A percentile compares a stretch with the other conserved stretches of the same genome.
Evolutionary conservation across 2,329 filamentous ascomycete genomes (phyloP).

Genomic region (Stachybotrys elegans): DNA sequence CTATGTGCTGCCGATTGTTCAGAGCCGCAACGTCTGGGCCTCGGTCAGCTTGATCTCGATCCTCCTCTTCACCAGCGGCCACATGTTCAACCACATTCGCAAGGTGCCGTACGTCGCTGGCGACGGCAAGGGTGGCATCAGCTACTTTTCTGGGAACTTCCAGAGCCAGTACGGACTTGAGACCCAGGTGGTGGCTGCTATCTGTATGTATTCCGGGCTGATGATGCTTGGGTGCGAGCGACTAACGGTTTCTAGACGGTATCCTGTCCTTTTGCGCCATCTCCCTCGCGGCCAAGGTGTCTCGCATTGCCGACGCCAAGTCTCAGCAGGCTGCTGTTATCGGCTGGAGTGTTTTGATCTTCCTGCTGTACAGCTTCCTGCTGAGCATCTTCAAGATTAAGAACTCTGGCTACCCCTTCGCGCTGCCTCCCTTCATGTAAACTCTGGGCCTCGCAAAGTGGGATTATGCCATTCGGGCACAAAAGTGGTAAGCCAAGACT

Average conservation of each 20-base stretch:
- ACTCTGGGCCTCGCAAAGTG: not conserved
- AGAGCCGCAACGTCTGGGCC: constrained; percentile 92
- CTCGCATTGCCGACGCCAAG: constrained; percentile 73
- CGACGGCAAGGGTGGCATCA: constrained; percentile 79
- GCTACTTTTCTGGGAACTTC: constrained; percentile 87
- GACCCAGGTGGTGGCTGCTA: constrained; percentile 88
- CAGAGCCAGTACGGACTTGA: constrained; percentile 92
- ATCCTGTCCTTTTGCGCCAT: constrained; percentile 86
- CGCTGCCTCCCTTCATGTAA: constrained; percentile 79
- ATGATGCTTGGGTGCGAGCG: not conserved
- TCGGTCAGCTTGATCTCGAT: constrained; percentile 83
- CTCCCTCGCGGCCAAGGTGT: constrained; percentile 84
- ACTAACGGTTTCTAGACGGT: too few relatives aligned
- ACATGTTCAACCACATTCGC: constrained; percentile 99
- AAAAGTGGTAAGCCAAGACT: too few relatives aligned
- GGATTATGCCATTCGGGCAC: constrained; percentile 2
- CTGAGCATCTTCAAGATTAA: constrained; percentile 91
- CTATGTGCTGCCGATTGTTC: constrained; percentile 74
- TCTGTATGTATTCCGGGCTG: constrained; percentile 63
- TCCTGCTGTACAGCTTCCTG: constrained; percentile 88
- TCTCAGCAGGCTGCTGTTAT: constrained; percentile 78
- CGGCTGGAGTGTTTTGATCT: constrained; percentile 70
- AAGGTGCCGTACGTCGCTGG: constrained; percentile 89
- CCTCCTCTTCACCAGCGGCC: constrained; percentile 87
- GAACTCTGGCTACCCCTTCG: constrained; percentile 93